These are phyloP conservation scores for Cyclotella choctawhatcheeana DNA, from an alignment of 108 stramenopile species.

Conservation along the genomic window DNA sequence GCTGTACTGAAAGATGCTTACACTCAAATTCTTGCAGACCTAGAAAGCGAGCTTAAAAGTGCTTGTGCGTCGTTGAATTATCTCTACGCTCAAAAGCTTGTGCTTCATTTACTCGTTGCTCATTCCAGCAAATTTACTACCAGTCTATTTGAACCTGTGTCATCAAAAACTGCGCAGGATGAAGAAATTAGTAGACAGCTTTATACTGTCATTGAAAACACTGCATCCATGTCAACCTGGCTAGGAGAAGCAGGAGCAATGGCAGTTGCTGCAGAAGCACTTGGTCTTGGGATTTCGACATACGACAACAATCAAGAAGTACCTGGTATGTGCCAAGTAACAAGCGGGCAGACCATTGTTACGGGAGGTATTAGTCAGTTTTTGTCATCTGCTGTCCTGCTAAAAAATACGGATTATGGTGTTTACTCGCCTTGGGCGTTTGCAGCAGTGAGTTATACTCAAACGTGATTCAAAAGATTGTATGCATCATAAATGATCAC, in stretches of 20 bases:
- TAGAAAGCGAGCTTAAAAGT: constrained; percentile 34
- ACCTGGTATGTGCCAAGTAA: constrained; percentile 42
- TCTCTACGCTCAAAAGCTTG: constrained; percentile 68
- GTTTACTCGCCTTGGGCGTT: constrained; percentile 42
- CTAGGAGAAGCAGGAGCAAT: constrained; percentile 90
- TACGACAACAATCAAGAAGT: constrained; percentile 41
- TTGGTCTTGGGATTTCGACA: constrained; percentile 85
- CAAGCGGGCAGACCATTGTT: constrained; percentile 53
- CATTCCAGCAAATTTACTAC: constrained; percentile 61
- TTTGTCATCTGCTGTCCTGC: constrained; percentile 49
- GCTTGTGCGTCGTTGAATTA: constrained; percentile 44
- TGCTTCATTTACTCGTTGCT: constrained; percentile 64
- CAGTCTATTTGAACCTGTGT: constrained; percentile 22
- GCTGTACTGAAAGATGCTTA: constrained; percentile 30
- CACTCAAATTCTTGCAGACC: constrained; percentile 12
- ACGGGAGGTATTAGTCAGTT: constrained; percentile 61
- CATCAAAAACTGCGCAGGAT: constrained; percentile 27
- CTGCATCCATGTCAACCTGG: constrained; percentile 74
- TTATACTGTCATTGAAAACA: constrained; percentile 68
- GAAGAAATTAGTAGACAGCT: constrained; percentile 37
- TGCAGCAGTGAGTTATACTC: constrained; percentile 30
- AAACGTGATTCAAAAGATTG: not conserved
- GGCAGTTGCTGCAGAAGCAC: constrained; percentile 88
- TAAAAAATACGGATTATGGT: constrained; percentile 12
- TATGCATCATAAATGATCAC: not conserved